Base-by-base conservation (phyloP, 805 yeast genomes). In the Candida sonorensis region DNA sequence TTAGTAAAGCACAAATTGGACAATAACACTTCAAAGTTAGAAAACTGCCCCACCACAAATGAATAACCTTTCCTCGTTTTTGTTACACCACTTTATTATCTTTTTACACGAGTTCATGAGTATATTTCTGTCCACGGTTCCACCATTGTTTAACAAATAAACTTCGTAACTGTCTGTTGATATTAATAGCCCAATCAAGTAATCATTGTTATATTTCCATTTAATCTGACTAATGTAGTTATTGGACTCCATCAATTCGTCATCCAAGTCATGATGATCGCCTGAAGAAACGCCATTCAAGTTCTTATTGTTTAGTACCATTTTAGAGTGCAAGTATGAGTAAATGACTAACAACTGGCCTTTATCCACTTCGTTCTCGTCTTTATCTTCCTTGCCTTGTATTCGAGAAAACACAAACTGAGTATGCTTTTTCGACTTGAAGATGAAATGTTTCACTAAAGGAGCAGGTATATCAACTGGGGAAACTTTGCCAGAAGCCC, bases 1-100 rank as follows among this genome's bases (percentile, higher is more conserved):
- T 10, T 13, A 17, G 10, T 10, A 13, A 19, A 8, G 9, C 18
- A 18, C 9, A 18, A 7, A 18, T 18, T 18, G 9, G 9, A 9
- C 20, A 7, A 18, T 18, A 18, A n/a, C n/a, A n/a, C n/a, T n/a
- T n/a, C n/a, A n/a, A 7, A 18, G 9, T 47, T 42, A 77, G 48
- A 75, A 81, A 0, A 70, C 66, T 0, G 82, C 84, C 2, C 92
- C 92, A n/a, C 77, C 78, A 15, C 75, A 72, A 9, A 81, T 75
- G 51, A 85, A 86, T 22, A 86, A 52, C 24, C 92, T 61, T 33
- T 74, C 75, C 40, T 81, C 81, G 43, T 83, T 72, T 40, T 67
- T 74, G 38, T 72, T 67, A 45, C 94, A 79, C 95, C 96, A 88
- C 30, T 66, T 66, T 7, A 82, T 75, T 10, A 86, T 73, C 14